A percentile compares a stretch with the other conserved stretches of the same genome.
These are phyloP conservation scores for Amylostereum areolatum DNA, from an alignment of 1,284 basidiomycete genomes.

Conservation along the genomic window DNA sequence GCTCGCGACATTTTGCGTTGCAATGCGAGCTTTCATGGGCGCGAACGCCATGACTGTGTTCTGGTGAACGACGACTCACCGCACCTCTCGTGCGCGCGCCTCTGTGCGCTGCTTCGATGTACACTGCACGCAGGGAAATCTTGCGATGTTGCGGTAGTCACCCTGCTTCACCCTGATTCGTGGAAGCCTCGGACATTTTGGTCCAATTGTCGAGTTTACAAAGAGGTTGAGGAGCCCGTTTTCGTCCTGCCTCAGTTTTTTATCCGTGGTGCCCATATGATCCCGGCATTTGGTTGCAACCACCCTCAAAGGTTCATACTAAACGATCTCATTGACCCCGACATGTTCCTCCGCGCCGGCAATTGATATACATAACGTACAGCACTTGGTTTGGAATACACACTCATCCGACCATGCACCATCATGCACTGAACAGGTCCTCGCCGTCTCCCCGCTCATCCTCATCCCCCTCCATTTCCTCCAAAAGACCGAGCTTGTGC, in stretches of 20 bases:
- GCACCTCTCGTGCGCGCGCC: conserved; percentile 12
- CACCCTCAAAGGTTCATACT: conserved; percentile 6
- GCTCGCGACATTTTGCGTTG: conserved; percentile 20
- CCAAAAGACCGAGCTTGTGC: too few species aligned
- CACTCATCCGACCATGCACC: too few species aligned
- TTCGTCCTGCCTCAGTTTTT: conserved; percentile 14
- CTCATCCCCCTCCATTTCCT: too few species aligned
- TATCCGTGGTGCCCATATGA: conserved; percentile 13
- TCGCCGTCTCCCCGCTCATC: too few species aligned
- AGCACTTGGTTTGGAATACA: too few species aligned
- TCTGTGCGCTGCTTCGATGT: conserved; percentile 11
- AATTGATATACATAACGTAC: too few species aligned
- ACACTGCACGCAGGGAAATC: conserved; percentile 11
- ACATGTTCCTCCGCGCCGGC: conserved; percentile 15
- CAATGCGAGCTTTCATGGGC: conserved; percentile 17
- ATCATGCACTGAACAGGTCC: too few species aligned
- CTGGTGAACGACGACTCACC: conserved; percentile 16
- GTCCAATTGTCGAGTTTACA: conserved; percentile 15
- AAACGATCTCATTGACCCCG: conserved; percentile 13
- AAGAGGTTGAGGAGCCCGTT: conserved; percentile 4
- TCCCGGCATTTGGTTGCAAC: conserved; percentile 8
- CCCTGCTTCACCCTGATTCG: conserved; percentile 10
- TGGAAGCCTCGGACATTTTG: conserved; percentile 20
- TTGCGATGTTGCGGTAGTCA: conserved; percentile 16
- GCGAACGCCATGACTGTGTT: conserved; percentile 15